These are phyloP conservation scores for Podospora tetraspora DNA, from an alignment of 495 filamentous ascomycete genomes.

Conservation along the genomic window DNA sequence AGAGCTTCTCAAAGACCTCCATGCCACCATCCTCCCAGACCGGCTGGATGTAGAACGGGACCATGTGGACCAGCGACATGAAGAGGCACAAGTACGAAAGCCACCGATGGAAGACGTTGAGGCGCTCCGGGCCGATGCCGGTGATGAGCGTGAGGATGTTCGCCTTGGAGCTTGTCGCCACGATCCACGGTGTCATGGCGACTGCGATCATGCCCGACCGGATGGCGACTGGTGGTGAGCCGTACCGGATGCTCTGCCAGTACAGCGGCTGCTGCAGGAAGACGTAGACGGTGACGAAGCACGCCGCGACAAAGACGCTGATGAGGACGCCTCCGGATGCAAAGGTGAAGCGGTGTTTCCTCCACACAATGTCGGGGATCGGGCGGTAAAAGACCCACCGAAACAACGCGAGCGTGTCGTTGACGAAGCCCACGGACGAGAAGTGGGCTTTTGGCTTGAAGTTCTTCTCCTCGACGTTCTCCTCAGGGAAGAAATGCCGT, in stretches of 20 bases:
- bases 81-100: constrained; percentile 81
- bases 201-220: constrained; percentile 91
- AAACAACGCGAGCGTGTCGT: constrained; percentile 69
- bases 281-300: constrained; percentile 72
- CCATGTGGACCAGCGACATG: constrained; percentile 71
- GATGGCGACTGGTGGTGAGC: constrained; percentile 85
- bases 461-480: constrained; percentile 42
- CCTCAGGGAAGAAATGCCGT: constrained; percentile 66
- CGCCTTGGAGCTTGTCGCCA: constrained; percentile 84
- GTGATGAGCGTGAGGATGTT: constrained; percentile 82
- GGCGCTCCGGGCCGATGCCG: constrained; percentile 84
- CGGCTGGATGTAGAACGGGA: constrained; percentile 86
- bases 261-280: constrained; percentile 82
- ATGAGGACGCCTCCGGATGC: constrained; percentile 66
- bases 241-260: constrained; percentile 73
- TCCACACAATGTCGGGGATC: constrained; percentile 59
- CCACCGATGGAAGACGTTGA: constrained; percentile 94
- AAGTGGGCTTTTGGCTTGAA: constrained; percentile 61
- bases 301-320: constrained; percentile 57
- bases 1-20: constrained; percentile 57
- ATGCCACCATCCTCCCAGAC: constrained; percentile 73
- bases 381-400: constrained; percentile 84
- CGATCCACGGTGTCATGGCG: constrained; percentile 89
- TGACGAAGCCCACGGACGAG: constrained; percentile 63
- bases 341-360: constrained; percentile 62